phyloP scores from a whole-genome alignment of 352 stramenopile species.

The Phytophthora pisi region DNA sequence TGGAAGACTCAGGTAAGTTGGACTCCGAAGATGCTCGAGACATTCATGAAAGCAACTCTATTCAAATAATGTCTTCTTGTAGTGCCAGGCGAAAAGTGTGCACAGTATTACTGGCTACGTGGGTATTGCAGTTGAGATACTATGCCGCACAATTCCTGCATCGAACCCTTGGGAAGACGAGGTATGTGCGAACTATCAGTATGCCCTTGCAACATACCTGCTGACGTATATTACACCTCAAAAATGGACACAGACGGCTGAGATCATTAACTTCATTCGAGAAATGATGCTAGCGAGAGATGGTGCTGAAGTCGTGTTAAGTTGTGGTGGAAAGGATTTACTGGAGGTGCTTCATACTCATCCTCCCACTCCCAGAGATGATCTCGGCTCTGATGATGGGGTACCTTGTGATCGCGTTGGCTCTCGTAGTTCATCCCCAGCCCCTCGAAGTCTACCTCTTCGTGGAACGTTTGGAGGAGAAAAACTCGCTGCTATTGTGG shows the following conservation, averaged over 20 bases:
- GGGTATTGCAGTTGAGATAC: constrained; percentile 59
- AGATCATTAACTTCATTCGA: constrained; percentile 70
- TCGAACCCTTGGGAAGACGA: constrained; percentile 23
- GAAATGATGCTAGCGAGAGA: constrained; percentile 57
- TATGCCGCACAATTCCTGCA: constrained; percentile 31
- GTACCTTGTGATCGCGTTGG: not conserved
- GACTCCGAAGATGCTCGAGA: not conserved
- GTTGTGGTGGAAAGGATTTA: constrained; percentile 54
- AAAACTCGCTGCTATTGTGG: constrained; percentile 26
- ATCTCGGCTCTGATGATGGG: not conserved
- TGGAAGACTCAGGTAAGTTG: constrained; percentile 43
- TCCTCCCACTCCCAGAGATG: constrained; percentile 4
- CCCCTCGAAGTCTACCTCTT: not conserved
- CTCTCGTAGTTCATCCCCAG: not conserved
- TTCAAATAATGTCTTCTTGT: not conserved
- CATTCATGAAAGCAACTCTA: not conserved
- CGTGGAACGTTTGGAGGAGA: constrained; percentile 10
- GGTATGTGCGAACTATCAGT: constrained; percentile 13
- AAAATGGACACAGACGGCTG: constrained; percentile 40
- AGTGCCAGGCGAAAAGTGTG: constrained; percentile 34
- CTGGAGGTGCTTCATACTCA: constrained; percentile 35
- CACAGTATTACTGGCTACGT: constrained; percentile 64
- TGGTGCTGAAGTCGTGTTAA: constrained; percentile 51
- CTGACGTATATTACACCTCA: not conserved
- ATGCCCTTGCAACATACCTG: not conserved